phyloP scores from a whole-genome alignment of 306 rosid species.

The Acacia acuminata region DNA sequence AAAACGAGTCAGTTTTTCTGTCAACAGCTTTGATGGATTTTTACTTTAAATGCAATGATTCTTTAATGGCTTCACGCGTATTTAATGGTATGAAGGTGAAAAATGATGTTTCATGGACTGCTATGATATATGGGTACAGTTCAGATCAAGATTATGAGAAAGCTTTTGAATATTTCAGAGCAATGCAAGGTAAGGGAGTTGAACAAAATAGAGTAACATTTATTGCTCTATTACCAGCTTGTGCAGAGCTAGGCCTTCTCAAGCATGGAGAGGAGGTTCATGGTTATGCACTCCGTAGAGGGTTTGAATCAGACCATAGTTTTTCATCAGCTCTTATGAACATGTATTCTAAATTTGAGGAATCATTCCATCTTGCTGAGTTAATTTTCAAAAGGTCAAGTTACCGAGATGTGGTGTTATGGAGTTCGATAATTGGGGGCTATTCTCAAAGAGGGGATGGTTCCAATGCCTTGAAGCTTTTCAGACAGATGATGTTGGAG shows the following conservation, averaged over 20 bases:
- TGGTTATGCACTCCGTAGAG: slow-evolving; percentile 51
- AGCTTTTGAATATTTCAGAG: slow-evolving; percentile 49
- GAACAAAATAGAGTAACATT: slow-evolving; percentile 61
- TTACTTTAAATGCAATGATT: slow-evolving; percentile 47
- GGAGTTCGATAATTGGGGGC: slow-evolving; percentile 65
- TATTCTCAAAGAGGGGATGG: slow-evolving; percentile 51
- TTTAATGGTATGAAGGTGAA: slow-evolving; percentile 51
- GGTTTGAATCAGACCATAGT: slow-evolving; percentile 48
- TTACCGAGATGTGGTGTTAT: slow-evolving; percentile 62
- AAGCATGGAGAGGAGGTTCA: slow-evolving; percentile 63
- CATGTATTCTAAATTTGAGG: slow-evolving; percentile 50
- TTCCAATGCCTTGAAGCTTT: slow-evolving; percentile 53
- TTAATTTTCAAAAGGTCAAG: slow-evolving; percentile 47
- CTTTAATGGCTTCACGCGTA: slow-evolving; percentile 49
- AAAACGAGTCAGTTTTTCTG: slow-evolving; percentile 44
- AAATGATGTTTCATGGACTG: slow-evolving; percentile 78
- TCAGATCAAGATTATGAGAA: slow-evolving; percentile 35
- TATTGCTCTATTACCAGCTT: slow-evolving; percentile 53
- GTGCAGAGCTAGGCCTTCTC: slow-evolving; percentile 43
- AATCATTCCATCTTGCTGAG: slow-evolving; percentile 46
- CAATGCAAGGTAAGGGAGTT: slow-evolving; percentile 57
- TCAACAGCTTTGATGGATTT: slow-evolving; percentile 66
- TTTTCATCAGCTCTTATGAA: slow-evolving; percentile 63
- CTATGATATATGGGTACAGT: slow-evolving; percentile 58
- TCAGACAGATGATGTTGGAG: slow-evolving; percentile 50